These are phyloP conservation scores for Oryza brachyantha DNA, from an alignment of 176 grass and related monocot species.

Conservation along the genomic window DNA sequence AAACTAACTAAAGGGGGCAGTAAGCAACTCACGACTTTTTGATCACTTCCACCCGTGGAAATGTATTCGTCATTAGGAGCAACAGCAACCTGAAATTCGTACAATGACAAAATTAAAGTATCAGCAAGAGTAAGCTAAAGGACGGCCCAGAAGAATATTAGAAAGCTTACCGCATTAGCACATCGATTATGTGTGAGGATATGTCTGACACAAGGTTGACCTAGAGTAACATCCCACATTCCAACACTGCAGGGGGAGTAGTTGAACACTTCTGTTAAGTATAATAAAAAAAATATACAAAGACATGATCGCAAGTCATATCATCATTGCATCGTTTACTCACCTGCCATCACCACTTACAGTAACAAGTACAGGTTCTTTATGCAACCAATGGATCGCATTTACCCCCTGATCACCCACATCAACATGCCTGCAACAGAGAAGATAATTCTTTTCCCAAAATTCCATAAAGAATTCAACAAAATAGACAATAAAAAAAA, in stretches of 20 bases:
- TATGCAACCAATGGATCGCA: conserved; percentile 73
- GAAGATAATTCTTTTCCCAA: conserved; percentile 11
- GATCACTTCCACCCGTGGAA: conserved; percentile 84
- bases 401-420: conserved; percentile 82
- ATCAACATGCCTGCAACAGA: conserved; percentile 60
- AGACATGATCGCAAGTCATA: conserved; percentile 13
- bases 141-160: conserved; percentile 24
- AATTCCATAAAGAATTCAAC: conserved; percentile 5
- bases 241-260: conserved; percentile 49
- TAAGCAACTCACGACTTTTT: conserved; percentile 89
- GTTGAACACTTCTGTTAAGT: conserved; percentile 17
- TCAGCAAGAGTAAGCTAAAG: conserved; percentile 1
- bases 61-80: conserved; percentile 87
- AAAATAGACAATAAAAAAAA: conserved; percentile 11
- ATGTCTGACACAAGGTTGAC: conserved; percentile 80
- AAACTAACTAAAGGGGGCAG: conserved; percentile 24
- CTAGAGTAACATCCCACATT: conserved; percentile 92
- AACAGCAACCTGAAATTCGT: conserved; percentile 65
- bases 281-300: conserved; percentile 24
- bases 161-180: conserved; percentile 70
- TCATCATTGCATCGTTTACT: conserved; percentile 3
- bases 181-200: conserved; percentile 70
- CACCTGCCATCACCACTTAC: conserved; percentile 86
- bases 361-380: conserved; percentile 76
- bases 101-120: conserved; percentile 29